These are phyloP conservation scores for Phaeolepiota aurea DNA, from an alignment of 768 basidiomycete genomes.

Conservation along the genomic window DNA sequence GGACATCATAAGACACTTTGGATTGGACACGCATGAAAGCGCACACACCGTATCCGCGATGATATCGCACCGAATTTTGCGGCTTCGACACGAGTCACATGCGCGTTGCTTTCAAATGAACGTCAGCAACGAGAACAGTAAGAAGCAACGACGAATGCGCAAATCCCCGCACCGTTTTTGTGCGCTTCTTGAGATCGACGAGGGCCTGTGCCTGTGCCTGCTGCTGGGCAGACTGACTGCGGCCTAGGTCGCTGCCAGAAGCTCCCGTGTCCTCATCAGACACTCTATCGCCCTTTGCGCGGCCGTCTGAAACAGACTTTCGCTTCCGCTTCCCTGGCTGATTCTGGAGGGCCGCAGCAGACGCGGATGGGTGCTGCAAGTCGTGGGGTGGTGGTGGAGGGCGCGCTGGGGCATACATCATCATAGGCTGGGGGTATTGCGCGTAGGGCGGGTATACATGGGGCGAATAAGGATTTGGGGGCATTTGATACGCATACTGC, in stretches of 20 bases:
- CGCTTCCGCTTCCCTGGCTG: slow-evolving; percentile 52
- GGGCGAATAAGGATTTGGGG: slow-evolving; percentile 45
- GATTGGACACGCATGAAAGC: no score
- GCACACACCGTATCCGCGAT: slow-evolving; percentile 50
- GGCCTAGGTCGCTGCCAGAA: slow-evolving; percentile 36
- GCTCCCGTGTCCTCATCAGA: slow-evolving; percentile 55
- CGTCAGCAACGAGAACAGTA: slow-evolving; percentile 7
- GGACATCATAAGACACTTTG: no score
- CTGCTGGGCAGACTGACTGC: slow-evolving; percentile 22
- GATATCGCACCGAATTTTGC: slow-evolving; percentile 94
- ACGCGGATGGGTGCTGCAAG: slow-evolving; percentile 23
- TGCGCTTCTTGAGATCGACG: slow-evolving; percentile 75
- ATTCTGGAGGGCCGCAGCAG: slow-evolving; percentile 19
- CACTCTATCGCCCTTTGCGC: slow-evolving; percentile 36
- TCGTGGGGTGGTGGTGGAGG: slow-evolving; percentile 21
- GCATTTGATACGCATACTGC: slow-evolving; percentile 52
- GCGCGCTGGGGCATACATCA: slow-evolving; percentile 54
- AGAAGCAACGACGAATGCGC: slow-evolving; percentile 3
- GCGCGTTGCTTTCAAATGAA: slow-evolving; percentile 47
- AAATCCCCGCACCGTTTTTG: slow-evolving; percentile 59
- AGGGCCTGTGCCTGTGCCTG: slow-evolving; percentile 18
- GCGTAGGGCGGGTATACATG: slow-evolving; percentile 53
- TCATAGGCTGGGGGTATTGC: slow-evolving; percentile 61
- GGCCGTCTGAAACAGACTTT: slow-evolving; percentile 28
- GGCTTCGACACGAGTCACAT: slow-evolving; percentile 84